Evolutionary conservation across 495 filamentous ascomycete genomes (phyloP), one percentile per base, ranked within the genome.

Genomic region (Mytilinidion resinicola): DNA sequence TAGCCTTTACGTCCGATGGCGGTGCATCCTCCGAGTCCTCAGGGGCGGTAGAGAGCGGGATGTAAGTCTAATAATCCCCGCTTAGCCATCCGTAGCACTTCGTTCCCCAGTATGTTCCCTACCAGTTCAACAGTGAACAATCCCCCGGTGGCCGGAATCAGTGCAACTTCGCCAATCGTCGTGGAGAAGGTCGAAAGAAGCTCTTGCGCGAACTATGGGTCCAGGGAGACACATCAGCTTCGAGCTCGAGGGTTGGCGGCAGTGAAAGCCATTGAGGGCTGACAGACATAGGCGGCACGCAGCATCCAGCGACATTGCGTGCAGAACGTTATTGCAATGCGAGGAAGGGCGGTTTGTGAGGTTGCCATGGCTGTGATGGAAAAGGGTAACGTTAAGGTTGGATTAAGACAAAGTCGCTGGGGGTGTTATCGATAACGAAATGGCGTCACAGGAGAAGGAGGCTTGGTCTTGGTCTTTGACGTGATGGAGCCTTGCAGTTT

Each of bases 161-260:
- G 83, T n/a, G 93, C 82, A 12, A 98, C 86, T 72, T 97, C 92
- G 46, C 92, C 91, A 0, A 98, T 78, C 55, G 84, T 78, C 11
- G 84, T 91, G 51, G 80, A 78, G 76, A 98, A 98, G 7, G 93
- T 98, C n/a, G 89, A 93, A 58, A 98, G 85, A 53, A 98, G 88
- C 74, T 98, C 93, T 82, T 98, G 93, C 44, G 88, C 91, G 74
- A 88, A 96, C 89, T 95, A 58, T 14, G 14, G 35, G 9, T 58
- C 59, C 15, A 30, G 14, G 36, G 14, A 17, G 41, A 35, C 60
- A 37, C 36, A 33, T 38, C 10, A 17, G 42, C 21, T 48, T 20
- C 20, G 33, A 35, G 15, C 7, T 10, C 15, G 50, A 30, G 12
- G 39, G 49, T 15, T 21, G 30, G 15, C 20, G 44, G 55, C 15